phyloP scores from a whole-genome alignment of 495 filamentous ascomycete genomes.

The Clohesyomyces aquaticus region DNA sequence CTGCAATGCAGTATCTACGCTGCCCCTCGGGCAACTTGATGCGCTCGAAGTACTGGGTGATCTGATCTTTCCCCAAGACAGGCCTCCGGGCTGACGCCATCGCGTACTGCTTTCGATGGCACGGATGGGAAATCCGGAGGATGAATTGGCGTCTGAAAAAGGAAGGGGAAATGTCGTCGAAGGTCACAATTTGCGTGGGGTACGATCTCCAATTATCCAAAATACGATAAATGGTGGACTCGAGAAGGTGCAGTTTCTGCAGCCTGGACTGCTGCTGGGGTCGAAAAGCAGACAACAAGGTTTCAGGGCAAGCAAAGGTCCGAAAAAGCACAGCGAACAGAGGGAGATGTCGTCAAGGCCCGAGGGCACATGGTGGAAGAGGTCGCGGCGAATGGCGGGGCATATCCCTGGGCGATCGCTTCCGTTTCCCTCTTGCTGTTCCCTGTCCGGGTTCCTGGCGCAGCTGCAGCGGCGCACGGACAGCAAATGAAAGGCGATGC shows the following conservation, averaged over 20 bases:
- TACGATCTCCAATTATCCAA: neutral
- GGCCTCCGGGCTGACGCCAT: conserved; percentile 20
- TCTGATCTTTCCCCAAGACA: conserved; percentile 24
- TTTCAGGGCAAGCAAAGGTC: neutral
- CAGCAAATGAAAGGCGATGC: neutral
- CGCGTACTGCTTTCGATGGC: neutral
- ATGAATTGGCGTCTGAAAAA: neutral
- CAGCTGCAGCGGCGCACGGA: conserved; percentile 3
- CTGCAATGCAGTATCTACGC: conserved; percentile 34
- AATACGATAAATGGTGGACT: neutral
- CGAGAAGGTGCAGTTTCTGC: too few relatives aligned
- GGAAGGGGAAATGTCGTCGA: neutral
- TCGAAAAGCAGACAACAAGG: neutral
- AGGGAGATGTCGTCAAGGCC: neutral
- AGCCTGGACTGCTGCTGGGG: neutral
- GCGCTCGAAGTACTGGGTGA: conserved; percentile 40
- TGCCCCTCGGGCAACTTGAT: conserved; percentile 36
- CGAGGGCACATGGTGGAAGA: neutral
- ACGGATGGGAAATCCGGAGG: neutral
- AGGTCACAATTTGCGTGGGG: neutral
- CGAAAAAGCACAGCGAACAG: neutral
- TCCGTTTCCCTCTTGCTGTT: too few relatives aligned
- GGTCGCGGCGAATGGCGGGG: neutral
- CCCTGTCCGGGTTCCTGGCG: neutral
- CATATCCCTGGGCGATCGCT: neutral